Conservation (phyloP, 352 stramenopile species). For the Plasmopara muralis region DNA sequence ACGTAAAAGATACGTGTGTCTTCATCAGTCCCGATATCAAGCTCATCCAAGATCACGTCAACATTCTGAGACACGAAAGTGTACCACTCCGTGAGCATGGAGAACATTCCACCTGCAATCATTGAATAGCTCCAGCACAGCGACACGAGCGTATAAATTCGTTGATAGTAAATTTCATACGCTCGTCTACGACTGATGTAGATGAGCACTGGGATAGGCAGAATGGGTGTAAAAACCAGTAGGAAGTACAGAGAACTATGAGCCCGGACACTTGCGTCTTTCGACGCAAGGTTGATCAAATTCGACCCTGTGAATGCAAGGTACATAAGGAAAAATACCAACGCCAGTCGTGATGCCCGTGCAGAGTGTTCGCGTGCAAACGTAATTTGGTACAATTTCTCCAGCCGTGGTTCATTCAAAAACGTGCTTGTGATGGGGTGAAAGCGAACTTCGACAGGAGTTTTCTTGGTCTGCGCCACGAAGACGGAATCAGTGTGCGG, state of each 20-base stretch:
- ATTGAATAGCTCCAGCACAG: conserved; percentile 72
- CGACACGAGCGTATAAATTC: conserved; percentile 61
- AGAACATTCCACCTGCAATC: conserved; percentile 71
- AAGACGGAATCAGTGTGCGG: conserved; percentile 63
- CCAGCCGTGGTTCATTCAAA: conserved; percentile 57
- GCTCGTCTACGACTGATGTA: conserved; percentile 54
- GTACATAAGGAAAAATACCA: conserved; percentile 68
- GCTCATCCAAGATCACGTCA: conserved; percentile 49
- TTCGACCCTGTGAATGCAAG: conserved; percentile 69
- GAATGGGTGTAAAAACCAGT: conserved; percentile 59
- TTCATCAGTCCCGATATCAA: conserved; percentile 33
- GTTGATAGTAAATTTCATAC: conserved; percentile 66
- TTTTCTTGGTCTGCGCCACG: conserved; percentile 66
- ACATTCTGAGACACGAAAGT: conserved; percentile 69
- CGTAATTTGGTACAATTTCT: conserved; percentile 76
- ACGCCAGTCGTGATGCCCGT: conserved; percentile 49
- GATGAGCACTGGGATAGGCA: conserved; percentile 60
- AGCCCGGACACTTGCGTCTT: conserved; percentile 41
- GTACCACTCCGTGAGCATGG: conserved; percentile 78
- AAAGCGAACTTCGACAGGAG: conserved; percentile 70
- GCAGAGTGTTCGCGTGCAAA: conserved; percentile 75
- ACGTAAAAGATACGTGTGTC: conserved; percentile 40
- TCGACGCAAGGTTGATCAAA: conserved; percentile 57
- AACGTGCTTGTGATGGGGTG: conserved; percentile 69
- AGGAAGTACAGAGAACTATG: conserved; percentile 57